Base-by-base conservation (phyloP, 805 yeast species). In the Nakazawaea sp. region DNA sequence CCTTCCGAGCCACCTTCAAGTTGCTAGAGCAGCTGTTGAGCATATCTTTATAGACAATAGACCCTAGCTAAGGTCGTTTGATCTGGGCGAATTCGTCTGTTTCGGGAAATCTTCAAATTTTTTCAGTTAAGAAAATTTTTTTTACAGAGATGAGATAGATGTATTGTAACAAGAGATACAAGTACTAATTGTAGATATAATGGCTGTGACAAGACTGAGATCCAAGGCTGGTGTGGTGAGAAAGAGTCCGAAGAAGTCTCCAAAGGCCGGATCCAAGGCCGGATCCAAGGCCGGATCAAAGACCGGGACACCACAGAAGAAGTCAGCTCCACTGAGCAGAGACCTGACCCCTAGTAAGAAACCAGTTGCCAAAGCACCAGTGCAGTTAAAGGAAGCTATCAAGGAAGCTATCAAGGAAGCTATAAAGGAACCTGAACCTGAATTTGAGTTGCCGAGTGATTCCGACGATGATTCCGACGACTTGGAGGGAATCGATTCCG, bases 1-100 rank as follows among this genome's bases (percentile, higher is more conserved):
- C 98, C 1, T 72, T 76, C 18, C 66, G 70, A 31, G 63, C 59
- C 25, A 76, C 90, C 0, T 72, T 70, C 49, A 50, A 45, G 19
- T 51, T 39, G 37, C 43, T 34, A 11, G 19, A 43, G 39, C 26
- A 18, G 29, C 40, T 37, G 40, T 26, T 32, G 9, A 21, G 21
- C 18, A 27, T 27, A 11, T 13, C 8, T 5, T 24, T 35, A n/a
- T 35, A 18, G 18, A 3, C 10, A n/a, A 21, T 12, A n/a, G n/a
- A n/a, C n/a, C n/a, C n/a, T n/a, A n/a, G n/a, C n/a, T n/a, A n/a
- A n/a, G n/a, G n/a, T n/a, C n/a, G n/a, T n/a, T n/a, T n/a, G n/a
- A n/a, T n/a, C n/a, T n/a, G n/a, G n/a, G n/a, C n/a, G n/a, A n/a
- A n/a, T n/a, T n/a, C n/a, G n/a, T n/a, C n/a, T n/a, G n/a, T n/a